Evolutionary conservation across 2,329 filamentous ascomycete genomes (phyloP).

Genomic region (Colletotrichum sidae): DNA sequence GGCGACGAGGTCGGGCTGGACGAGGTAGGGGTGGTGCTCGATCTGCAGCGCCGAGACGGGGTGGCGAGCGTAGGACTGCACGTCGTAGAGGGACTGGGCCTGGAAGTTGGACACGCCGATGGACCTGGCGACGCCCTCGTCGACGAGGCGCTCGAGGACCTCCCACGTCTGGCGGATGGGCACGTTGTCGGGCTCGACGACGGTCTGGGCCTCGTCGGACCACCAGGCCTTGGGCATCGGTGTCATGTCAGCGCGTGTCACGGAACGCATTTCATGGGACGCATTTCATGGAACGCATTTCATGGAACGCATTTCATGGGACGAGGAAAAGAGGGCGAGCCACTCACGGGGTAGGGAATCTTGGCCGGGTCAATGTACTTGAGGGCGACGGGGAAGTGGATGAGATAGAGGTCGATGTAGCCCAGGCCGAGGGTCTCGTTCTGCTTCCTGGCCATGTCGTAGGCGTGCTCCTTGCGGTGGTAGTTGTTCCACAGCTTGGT

Average conservation of each 20-base stretch:
- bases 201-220: constrained; percentile 55
- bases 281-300: too few species aligned
- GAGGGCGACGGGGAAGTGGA: constrained; percentile 68
- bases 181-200: constrained; percentile 46
- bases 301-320: not conserved
- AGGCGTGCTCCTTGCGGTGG: constrained; percentile 73
- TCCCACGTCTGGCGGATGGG: constrained; percentile 69
- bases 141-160: constrained; percentile 68
- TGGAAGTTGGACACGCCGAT: constrained; percentile 74
- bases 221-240: constrained; percentile 43
- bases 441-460: constrained; percentile 69
- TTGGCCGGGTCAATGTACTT: constrained; percentile 56
- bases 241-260: not conserved
- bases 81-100: constrained; percentile 67
- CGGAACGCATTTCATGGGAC: not conserved
- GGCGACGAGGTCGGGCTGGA: constrained; percentile 66
- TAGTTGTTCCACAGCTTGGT: constrained; percentile 90
- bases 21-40: constrained; percentile 77
- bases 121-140: constrained; percentile 61
- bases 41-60: constrained; percentile 70
- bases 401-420: constrained; percentile 77
- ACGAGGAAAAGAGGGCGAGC: not conserved
- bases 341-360: constrained; percentile 50
- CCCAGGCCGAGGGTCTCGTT: constrained; percentile 72
- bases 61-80: constrained; percentile 68